Conservation (phyloP, 352 stramenopile genomes). For the Pythium phragmitis region DNA sequence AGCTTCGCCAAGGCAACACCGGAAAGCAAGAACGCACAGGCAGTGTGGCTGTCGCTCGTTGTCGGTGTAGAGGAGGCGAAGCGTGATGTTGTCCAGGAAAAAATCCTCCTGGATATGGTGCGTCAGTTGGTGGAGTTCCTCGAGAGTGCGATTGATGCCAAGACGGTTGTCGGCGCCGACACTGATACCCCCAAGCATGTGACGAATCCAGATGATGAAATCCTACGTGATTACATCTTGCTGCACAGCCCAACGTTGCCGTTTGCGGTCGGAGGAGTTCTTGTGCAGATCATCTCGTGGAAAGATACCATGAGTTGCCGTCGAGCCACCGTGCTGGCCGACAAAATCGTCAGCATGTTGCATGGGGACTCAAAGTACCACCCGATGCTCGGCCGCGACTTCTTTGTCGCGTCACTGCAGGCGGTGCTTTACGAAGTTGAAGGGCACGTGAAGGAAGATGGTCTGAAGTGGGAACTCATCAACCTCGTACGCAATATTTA, state of each 20-base stretch:
- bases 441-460: slow-evolving; percentile 75
- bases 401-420: slow-evolving; percentile 62
- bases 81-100: slow-evolving; percentile 63
- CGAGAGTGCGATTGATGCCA: slow-evolving; percentile 67
- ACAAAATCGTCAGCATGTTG: slow-evolving; percentile 68
- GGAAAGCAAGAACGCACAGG: slow-evolving; percentile 34
- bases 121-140: slow-evolving; percentile 73
- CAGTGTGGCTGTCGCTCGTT: slow-evolving; percentile 49
- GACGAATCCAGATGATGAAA: slow-evolving; percentile 52
- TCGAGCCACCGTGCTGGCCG: slow-evolving; percentile 50
- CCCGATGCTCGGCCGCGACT: slow-evolving; percentile 46
- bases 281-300: slow-evolving; percentile 66
- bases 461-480: slow-evolving; percentile 83
- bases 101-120: slow-evolving; percentile 71
- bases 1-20: slow-evolving; percentile 35
- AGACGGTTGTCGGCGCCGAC: slow-evolving; percentile 67
- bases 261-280: slow-evolving; percentile 45
- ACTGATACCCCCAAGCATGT: slow-evolving; percentile 79
- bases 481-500: slow-evolving; percentile 85
- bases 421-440: slow-evolving; percentile 54
- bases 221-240: slow-evolving; percentile 65
- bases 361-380: slow-evolving; percentile 40
- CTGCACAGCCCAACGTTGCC: slow-evolving; percentile 43
- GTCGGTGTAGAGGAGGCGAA: slow-evolving; percentile 69
- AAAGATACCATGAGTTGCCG: slow-evolving; percentile 75